Conservation (phyloP, 2,329 filamentous ascomycete species). For the Fusarium luffae region DNA sequence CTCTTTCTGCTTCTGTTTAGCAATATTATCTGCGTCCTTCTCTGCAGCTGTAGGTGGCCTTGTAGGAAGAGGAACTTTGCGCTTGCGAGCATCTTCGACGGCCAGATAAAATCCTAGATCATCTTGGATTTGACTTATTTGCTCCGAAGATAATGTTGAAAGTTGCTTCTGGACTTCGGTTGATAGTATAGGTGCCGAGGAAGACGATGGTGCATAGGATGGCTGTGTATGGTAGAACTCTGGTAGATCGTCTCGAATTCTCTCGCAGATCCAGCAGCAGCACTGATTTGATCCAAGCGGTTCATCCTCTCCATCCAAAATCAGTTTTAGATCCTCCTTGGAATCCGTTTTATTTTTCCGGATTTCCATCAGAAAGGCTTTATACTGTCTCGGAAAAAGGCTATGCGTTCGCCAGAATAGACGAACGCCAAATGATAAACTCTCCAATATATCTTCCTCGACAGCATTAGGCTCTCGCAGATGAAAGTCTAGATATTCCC, state of each 20-base stretch:
- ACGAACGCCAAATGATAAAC: slow-evolving; percentile 9
- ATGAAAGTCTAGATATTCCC: slow-evolving; percentile 20
- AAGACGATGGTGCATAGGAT: background rate
- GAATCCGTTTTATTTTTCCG: background rate
- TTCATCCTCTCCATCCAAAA: background rate
- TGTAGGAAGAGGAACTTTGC: slow-evolving; percentile 4
- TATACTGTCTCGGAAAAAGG: slow-evolving; percentile 17
- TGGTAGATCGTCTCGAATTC: slow-evolving; percentile 20
- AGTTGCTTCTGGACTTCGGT: slow-evolving; percentile 1
- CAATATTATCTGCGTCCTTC: slow-evolving; percentile 5
- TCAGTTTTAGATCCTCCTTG: background rate
- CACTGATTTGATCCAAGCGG: background rate
- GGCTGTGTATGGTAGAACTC: slow-evolving; percentile 9
- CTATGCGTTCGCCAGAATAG: slow-evolving; percentile 23
- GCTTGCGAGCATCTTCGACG: slow-evolving; percentile 14
- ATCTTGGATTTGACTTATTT: slow-evolving; percentile 25
- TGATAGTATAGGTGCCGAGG: background rate
- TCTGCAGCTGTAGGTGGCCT: slow-evolving; percentile 12
- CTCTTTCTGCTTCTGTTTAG: slow-evolving; percentile 22
- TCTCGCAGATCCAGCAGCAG: slow-evolving; percentile 30
- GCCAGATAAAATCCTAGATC: slow-evolving; percentile 23
- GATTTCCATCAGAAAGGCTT: slow-evolving; percentile 1
- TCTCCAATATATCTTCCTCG: background rate
- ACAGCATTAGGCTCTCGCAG: background rate
- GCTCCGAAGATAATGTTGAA: slow-evolving; percentile 7